Evolutionary conservation across 768 basidiomycete species (phyloP), one percentile per base, ranked within the genome.

Genomic region (Termitomyces sp.): DNA sequence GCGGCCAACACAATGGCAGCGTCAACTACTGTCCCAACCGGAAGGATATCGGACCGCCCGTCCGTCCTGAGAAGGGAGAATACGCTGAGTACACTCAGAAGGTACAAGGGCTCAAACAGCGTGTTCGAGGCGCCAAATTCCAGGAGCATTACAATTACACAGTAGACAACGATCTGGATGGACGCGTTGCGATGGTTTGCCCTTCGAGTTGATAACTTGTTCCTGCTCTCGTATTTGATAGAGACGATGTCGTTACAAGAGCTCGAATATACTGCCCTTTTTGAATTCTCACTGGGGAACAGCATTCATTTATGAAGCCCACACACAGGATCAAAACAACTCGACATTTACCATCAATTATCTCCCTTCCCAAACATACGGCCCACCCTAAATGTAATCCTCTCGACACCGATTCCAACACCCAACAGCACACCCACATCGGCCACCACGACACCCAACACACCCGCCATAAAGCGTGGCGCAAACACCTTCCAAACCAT

Each of bases 401-500:
- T 73, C 51, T 71, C 69, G 10, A 83, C 76, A 1, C 87, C 90
- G 5, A 87, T 63, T 0, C 77, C 79, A 3, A 90, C 75, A 0
- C 85, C 90, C 14, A 89, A 31, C 50, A 93, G 53, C 19, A 89
- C 72, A 0, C 78, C 87, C 0, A 86, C 35, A 71, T 98, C 96
- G 2, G 92, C 83, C 1, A 81, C 81, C 4, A 92, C 41, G 35
- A 96, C 68, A 29, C 81, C 80, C 4, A 84, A 65, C 0, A 82
- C 92, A 0, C 82, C 90, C 16, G 82, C 68, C 87, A 98, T 95
- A 68, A 95, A 97, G 60, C 96, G 75, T 60, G 97, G 97, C 37
- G 95, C 96, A 65, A 98, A 99, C 4, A 98, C 87, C 73, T 98
- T 98, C 97, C 97, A 99, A 23, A 98, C 95, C 95, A 97, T 97